phyloP scores from a whole-genome alignment of 2,329 filamentous ascomycete genomes.

The Cordyceps pruinosa region DNA sequence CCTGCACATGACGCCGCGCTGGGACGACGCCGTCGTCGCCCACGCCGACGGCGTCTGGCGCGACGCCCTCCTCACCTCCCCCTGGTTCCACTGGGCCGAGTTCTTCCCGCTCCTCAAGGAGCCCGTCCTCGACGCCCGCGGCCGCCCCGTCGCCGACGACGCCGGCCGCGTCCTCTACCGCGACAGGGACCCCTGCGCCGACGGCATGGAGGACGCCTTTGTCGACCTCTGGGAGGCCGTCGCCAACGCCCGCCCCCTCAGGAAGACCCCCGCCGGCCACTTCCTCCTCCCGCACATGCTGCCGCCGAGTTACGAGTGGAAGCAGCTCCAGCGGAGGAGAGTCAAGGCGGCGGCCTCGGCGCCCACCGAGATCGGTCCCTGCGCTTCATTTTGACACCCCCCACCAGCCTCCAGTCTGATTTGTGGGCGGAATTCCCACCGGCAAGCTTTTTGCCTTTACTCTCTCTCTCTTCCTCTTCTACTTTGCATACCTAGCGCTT shows the following conservation, averaged over 20 bases:
- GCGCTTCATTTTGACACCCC: background rate
- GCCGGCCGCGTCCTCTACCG: conserved; percentile 11
- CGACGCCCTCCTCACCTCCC: conserved; percentile 17
- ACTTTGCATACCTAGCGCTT: background rate
- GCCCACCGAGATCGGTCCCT: background rate
- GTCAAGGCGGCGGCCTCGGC: background rate
- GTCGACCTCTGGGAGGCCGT: conserved; percentile 21
- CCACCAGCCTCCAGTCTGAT: background rate
- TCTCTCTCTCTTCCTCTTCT: background rate
- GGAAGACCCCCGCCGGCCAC: conserved; percentile 16
- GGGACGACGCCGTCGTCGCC: conserved; percentile 16
- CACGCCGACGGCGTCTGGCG: conserved; percentile 22
- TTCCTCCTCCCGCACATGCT: conserved; percentile 16
- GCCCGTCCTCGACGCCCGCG: conserved; percentile 13
- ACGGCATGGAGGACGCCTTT: conserved; percentile 20
- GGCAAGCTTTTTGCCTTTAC: background rate
- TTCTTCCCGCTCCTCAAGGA: conserved; percentile 18
- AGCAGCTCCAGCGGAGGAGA: background rate
- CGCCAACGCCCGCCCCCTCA: conserved; percentile 18
- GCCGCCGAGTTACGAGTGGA: conserved; percentile 4
- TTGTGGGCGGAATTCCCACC: background rate
- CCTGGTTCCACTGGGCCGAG: conserved; percentile 24
- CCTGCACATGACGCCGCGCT: conserved; percentile 16
- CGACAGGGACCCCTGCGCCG: conserved; percentile 12
- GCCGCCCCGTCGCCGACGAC: background rate